Evolutionary conservation across 2,329 filamentous ascomycete species (phyloP), one percentile per base, ranked within the genome.

Genomic region (Colletotrichum salicis): DNA sequence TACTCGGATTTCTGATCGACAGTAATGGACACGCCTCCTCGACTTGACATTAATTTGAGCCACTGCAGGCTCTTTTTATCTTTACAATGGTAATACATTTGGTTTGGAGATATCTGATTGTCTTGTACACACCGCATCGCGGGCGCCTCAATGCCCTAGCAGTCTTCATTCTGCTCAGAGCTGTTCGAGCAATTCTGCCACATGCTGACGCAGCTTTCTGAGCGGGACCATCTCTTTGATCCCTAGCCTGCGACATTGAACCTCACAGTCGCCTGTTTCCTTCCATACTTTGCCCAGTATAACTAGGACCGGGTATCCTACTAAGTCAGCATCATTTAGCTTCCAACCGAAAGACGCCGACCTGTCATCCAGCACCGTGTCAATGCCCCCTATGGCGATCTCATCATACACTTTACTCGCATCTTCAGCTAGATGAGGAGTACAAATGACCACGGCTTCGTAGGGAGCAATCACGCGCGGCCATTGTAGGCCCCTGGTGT

Each of bases 391-490:
- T 7, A 12, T 12, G 35, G 35, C 79, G 15, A 97, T 79, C 6
- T 75, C 73, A 77, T 96, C 93, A 74, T 94, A 94, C 5, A 97
- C 84, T 5, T 84, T 78, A 33, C 86, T 82, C 0, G 86, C 89
- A 24, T 89, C 86, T 15, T 83, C 77, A 72, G 85, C 81, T 62
- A 84, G 74, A 11, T 83, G 81, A 72, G 85, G 80, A 24, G 84
- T 80, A 37, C 89, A 81, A 5, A 97, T 83, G 1, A 98, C 83
- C 12, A 92, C 86, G 0, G 90, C 90, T 76, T 96, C 92, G 77
- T 93, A 98, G 0, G 96, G 96, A 2, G 96, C 94, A 74, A 98
- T 95, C 11, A 86, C 90, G 6, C 91, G 86, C 0, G 96, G 96
- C 96, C 96, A 99, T 76, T 94, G 94, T 8, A 98, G 86, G 0